Evolutionary conservation across 2,329 filamentous ascomycete genomes (phyloP).

Genomic region (Cladophialophora psammophila): DNA sequence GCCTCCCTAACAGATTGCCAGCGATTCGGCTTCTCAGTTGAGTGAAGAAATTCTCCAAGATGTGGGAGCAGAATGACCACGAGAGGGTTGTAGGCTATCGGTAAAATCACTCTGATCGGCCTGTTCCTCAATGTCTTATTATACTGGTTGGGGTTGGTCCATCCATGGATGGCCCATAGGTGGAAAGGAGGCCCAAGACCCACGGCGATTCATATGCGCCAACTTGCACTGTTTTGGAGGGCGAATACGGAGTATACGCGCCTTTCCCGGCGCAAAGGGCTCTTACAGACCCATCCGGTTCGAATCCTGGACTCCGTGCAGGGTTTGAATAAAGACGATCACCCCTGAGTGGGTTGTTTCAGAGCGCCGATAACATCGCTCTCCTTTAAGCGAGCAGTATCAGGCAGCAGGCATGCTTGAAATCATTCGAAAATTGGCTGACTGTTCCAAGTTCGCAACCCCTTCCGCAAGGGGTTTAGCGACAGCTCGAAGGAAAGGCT

Average conservation of each 20-base stretch:
- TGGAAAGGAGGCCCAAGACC: neutral
- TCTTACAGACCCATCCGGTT: neutral
- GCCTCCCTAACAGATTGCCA: neutral
- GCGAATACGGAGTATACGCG: neutral
- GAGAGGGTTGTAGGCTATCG: neutral
- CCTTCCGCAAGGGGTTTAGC: slow-evolving; percentile 10
- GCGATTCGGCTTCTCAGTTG: neutral
- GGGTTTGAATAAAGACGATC: slow-evolving; percentile 1
- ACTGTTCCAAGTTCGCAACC: slow-evolving; percentile 9
- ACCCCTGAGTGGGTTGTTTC: slow-evolving; percentile 8
- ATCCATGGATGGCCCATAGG: neutral
- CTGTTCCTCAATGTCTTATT: neutral
- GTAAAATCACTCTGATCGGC: neutral
- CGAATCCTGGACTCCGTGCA: neutral
- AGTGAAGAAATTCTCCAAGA: neutral
- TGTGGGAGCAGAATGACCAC: neutral
- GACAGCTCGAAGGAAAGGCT: neutral
- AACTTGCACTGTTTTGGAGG: neutral
- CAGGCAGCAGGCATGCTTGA: slow-evolving; percentile 2
- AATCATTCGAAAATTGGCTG: slow-evolving; percentile 12
- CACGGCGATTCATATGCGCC: neutral
- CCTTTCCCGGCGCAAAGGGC: neutral
- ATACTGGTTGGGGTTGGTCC: neutral
- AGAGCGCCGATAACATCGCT: slow-evolving; percentile 1
- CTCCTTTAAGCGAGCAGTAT: neutral